Base-by-base conservation (phyloP, 192 early-diverging fungal genomes). In the Mortierella hygrophila region DNA sequence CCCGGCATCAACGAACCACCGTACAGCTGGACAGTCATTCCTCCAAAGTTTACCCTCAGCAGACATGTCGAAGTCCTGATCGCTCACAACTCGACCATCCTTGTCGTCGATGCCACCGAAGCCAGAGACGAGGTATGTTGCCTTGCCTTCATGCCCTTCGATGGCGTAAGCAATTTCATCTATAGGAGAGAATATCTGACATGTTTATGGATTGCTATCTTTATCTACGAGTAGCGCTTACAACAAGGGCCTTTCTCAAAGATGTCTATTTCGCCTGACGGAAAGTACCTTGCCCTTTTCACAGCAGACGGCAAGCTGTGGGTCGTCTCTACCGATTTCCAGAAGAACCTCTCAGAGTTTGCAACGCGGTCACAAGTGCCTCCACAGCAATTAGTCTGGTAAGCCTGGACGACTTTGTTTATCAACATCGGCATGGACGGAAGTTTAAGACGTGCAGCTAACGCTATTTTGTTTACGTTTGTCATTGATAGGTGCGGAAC, bases 271-370 rank as follows among this genome's bases (percentile, higher is more conserved):
- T 99, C 99, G 20, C 97, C 98, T 8, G 98, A 99, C 85, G 98
- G 98, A 37, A 98, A 97, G 29, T 96, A 96, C 47, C 89, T 98
- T 42, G 97, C 97, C 1, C 88, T 99, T 68, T 97, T 96, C 82
- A 95, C 97, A 0, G 77, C 82, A 13, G 91, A 91, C 57, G 96
- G 96, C 52, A 92, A 94, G 52, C 82, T 99, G 11, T 97, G 95
- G 94, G 97, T 99, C 0, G 95, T 99, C 1, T 99, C 99, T 3
- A 93, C 95, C 13, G 98, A 99, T 83, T 99, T 99, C 82, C 94
- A 97, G 88, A 95, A 96, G 60, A 97, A 95, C 60, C 88, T 98
- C 40, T 97, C 98, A 1, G 97, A 98, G 82, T 96, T 95, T 81
- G 78, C 90, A 32, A 96, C 95, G 11, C 89, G 90, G 44, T 94